These are phyloP conservation scores for Isabelozyma heimii DNA, from an alignment of 805 yeast species.

Conservation along the genomic window DNA sequence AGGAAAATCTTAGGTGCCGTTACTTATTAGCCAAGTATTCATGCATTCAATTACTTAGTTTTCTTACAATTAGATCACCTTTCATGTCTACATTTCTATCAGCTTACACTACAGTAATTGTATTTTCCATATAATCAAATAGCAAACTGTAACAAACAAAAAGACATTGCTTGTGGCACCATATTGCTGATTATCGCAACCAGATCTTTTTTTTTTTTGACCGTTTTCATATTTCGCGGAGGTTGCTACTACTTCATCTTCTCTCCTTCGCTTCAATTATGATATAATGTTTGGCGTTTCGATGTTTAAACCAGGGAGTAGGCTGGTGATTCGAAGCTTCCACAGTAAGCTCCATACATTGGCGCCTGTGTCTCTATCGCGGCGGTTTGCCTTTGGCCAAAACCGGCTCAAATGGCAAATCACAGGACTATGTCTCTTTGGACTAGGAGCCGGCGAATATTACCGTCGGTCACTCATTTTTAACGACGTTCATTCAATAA, in stretches of 20 bases:
- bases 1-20: too few relatives aligned
- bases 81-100: too few relatives aligned
- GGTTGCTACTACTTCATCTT: not conserved
- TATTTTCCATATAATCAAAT: too few relatives aligned
- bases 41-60: too few relatives aligned
- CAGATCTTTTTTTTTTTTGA: too few relatives aligned
- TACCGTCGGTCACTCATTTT: conserved; percentile 1
- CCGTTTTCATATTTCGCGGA: not conserved
- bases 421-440: not conserved
- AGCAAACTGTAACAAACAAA: too few relatives aligned
- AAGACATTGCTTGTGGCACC: too few relatives aligned
- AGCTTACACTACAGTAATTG: too few relatives aligned
- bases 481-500: conserved; percentile 32
- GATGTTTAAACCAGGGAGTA: not conserved
- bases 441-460: not conserved
- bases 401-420: not conserved
- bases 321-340: not conserved
- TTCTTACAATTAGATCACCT: too few relatives aligned
- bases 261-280: not conserved
- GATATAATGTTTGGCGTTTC: not conserved
- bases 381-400: not conserved
- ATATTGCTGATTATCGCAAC: too few relatives aligned
- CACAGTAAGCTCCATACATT: not conserved
- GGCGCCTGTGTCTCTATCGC: not conserved
- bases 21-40: too few relatives aligned